Conservation (phyloP, 345 rosid species). For the Sisymbrium altissimum region DNA sequence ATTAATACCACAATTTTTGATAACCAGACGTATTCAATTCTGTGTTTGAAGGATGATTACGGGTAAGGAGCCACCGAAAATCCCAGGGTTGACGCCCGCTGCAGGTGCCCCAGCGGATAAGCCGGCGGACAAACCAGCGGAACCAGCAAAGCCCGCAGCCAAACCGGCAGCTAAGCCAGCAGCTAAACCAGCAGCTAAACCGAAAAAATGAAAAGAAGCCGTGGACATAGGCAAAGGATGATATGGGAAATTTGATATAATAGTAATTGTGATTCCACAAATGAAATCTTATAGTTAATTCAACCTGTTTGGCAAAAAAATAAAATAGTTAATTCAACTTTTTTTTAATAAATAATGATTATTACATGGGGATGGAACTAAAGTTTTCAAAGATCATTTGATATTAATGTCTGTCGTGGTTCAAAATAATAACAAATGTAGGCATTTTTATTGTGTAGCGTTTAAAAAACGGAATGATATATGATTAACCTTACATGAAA, state of each 20-base stretch:
- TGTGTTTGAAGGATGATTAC: neutral
- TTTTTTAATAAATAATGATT: neutral
- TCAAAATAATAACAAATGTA: neutral
- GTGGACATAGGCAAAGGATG: neutral
- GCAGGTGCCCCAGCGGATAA: neutral
- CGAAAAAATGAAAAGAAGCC: neutral
- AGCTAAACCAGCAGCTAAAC: neutral
- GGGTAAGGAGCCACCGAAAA: constrained; percentile 14
- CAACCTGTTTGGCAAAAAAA: no score
- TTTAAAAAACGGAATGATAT: neutral
- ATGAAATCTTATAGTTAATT: no score
- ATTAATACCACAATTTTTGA: neutral
- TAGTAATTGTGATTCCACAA: no score
- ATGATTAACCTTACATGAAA: neutral
- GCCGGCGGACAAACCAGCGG: neutral
- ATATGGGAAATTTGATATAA: no score
- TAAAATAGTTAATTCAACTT: no score
- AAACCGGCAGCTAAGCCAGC: neutral
- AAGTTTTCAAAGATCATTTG: neutral
- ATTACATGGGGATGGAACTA: neutral
- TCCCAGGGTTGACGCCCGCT: neutral
- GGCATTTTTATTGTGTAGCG: neutral
- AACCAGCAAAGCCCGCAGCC: neutral
- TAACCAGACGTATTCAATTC: neutral
- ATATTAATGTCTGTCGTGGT: neutral